Evolutionary conservation across 2,329 filamentous ascomycete species (phyloP).

Genomic region (Hirsutella rhossiliensis): DNA sequence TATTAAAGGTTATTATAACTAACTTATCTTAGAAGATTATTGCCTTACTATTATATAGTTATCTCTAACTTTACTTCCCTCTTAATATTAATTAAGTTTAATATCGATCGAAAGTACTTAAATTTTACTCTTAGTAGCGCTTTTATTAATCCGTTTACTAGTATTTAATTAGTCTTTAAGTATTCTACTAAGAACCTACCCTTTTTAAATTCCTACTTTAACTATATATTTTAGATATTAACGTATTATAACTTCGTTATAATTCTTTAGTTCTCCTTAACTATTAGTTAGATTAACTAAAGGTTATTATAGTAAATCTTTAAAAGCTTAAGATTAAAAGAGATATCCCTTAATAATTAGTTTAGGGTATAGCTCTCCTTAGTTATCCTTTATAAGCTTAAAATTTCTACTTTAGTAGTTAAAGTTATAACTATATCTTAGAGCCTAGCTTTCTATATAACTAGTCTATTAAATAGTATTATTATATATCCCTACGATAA

Average conservation of each 20-base stretch:
- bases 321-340: background rate
- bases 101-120: background rate
- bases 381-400: background rate
- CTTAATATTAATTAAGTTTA: background rate
- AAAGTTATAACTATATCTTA: too few relatives aligned
- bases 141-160: background rate
- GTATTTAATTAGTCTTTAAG: background rate
- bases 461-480: too few relatives aligned
- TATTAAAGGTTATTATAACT: too few relatives aligned
- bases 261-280: background rate
- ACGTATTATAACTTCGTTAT: slow-evolving; percentile 1
- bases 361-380: slow-evolving; percentile 1
- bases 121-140: too few relatives aligned
- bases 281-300: background rate
- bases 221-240: too few relatives aligned
- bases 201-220: too few relatives aligned
- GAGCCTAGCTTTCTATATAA: too few relatives aligned
- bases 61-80: background rate
- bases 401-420: background rate
- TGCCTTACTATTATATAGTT: background rate
- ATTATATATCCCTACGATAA: too few relatives aligned
- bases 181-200: too few relatives aligned
- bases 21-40: too few relatives aligned
- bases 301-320: slow-evolving; percentile 1
- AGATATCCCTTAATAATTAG: background rate